These are phyloP conservation scores for Pyrus hybrid DNA, from an alignment of 331 rosid species.

Conservation along the genomic window DNA sequence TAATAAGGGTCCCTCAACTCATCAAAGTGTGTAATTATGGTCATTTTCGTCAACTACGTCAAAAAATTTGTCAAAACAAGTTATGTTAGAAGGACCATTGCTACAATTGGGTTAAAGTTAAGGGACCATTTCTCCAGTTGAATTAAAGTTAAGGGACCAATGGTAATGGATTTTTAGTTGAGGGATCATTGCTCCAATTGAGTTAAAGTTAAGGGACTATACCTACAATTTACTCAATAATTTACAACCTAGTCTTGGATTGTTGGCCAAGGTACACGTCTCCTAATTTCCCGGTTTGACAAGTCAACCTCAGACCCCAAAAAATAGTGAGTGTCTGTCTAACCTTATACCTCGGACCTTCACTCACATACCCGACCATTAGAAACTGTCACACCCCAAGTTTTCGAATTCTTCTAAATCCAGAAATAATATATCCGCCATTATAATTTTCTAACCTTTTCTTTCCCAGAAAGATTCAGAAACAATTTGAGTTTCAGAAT, in stretches of 20 bases:
- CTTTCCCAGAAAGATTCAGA: not conserved
- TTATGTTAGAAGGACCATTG: too few species aligned
- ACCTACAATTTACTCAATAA: too few species aligned
- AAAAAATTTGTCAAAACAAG: too few species aligned
- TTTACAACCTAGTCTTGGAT: not conserved
- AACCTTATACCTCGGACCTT: not conserved
- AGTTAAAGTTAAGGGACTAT: too few species aligned
- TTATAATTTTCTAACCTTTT: not conserved
- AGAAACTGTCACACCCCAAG: not conserved
- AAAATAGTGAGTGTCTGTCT: not conserved
- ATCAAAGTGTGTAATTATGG: too few species aligned
- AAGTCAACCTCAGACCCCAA: conserved; percentile 3
- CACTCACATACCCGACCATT: not conserved
- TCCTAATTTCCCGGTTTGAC: not conserved
- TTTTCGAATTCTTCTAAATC: not conserved
- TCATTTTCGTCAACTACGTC: too few species aligned
- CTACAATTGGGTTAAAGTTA: too few species aligned
- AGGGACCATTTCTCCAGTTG: too few species aligned
- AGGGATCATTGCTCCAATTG: too few species aligned
- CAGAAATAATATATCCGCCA: not conserved
- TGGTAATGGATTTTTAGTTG: too few species aligned
- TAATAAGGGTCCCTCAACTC: too few species aligned
- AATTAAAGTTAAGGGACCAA: too few species aligned
- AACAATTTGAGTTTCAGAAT: not conserved
- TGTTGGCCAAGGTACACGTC: not conserved